phyloP scores from a whole-genome alignment of 1,139 yeast genomes.

The Zygoascus hellenicus region DNA sequence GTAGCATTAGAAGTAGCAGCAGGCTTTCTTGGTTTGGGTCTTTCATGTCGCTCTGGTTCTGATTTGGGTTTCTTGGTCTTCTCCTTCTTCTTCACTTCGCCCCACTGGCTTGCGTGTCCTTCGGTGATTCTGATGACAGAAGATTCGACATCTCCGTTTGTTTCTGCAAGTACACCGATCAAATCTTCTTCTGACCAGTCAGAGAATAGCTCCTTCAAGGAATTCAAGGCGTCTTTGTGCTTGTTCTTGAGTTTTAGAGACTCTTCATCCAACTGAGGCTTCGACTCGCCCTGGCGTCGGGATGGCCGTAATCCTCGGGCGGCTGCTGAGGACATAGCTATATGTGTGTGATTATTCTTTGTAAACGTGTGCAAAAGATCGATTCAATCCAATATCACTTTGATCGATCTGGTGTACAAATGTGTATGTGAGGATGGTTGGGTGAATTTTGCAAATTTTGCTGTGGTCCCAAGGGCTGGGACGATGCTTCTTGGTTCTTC shows the following conservation, averaged over 20 bases:
- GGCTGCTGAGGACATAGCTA: slow-evolving; percentile 3
- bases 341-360: slow-evolving; percentile 1
- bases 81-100: slow-evolving; percentile 53
- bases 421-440: no score
- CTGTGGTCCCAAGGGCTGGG: no score
- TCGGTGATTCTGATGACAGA: slow-evolving; percentile 85
- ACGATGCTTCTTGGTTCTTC: no score
- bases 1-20: slow-evolving; percentile 8
- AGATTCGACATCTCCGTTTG: slow-evolving; percentile 63
- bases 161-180: slow-evolving; percentile 66
- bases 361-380: not conserved
- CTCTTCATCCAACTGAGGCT: slow-evolving; percentile 35
- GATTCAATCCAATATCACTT: not conserved
- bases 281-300: slow-evolving; percentile 7
- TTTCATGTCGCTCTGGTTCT: slow-evolving; percentile 4
- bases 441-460: no score
- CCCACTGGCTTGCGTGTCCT: slow-evolving; percentile 56
- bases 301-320: slow-evolving; percentile 9
- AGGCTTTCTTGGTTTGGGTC: slow-evolving; percentile 16
- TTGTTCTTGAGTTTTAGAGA: slow-evolving; percentile 26
- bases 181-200: slow-evolving; percentile 92
- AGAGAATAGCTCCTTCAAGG: slow-evolving; percentile 81
- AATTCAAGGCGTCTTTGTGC: slow-evolving; percentile 43
- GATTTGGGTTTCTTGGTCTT: slow-evolving; percentile 12
- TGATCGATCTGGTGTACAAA: no score